Evolutionary conservation across 306 rosid genomes (phyloP).

Genomic region (Acacia acuminata): DNA sequence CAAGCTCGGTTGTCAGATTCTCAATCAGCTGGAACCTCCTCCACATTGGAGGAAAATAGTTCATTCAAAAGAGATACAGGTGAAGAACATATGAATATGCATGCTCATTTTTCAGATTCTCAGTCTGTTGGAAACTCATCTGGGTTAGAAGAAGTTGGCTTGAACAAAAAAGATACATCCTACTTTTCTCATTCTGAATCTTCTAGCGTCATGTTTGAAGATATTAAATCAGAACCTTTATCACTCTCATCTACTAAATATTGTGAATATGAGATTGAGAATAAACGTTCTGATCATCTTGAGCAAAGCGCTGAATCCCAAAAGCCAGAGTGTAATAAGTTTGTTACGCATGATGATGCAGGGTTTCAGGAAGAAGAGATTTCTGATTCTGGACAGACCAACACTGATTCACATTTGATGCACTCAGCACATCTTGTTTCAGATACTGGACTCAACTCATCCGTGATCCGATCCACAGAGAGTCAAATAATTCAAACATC

Average conservation of each 20-base stretch:
- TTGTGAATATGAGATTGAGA: slow-evolving; percentile 42
- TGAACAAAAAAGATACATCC: slow-evolving; percentile 51
- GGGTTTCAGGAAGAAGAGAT: slow-evolving; percentile 41
- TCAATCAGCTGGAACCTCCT: slow-evolving; percentile 40
- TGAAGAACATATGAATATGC: slow-evolving; percentile 45
- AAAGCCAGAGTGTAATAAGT: slow-evolving; percentile 36
- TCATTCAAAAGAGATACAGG: slow-evolving; percentile 36
- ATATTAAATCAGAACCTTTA: slow-evolving; percentile 48
- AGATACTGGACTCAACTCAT: slow-evolving; percentile 44
- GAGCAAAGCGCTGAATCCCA: slow-evolving; percentile 41
- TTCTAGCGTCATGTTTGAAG: slow-evolving; percentile 49
- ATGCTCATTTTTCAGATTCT: slow-evolving; percentile 62
- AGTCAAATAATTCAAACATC: slow-evolving; percentile 45
- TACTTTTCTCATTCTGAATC: slow-evolving; percentile 54
- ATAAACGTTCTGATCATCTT: slow-evolving; percentile 29
- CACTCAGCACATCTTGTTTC: slow-evolving; percentile 38
- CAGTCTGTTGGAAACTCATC: slow-evolving; percentile 68
- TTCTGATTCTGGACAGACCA: slow-evolving; percentile 42
- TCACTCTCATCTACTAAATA: slow-evolving; percentile 38
- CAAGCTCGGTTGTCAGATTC: slow-evolving; percentile 43
- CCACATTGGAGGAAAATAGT: slow-evolving; percentile 35
- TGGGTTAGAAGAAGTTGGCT: slow-evolving; percentile 53
- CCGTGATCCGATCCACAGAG: slow-evolving; percentile 37
- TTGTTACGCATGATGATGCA: slow-evolving; percentile 36
- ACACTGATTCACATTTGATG: slow-evolving; percentile 31